A percentile compares a stretch with the other conserved stretches of the same genome.
Evolutionary conservation across 1,284 basidiomycete species (phyloP).

Genomic region (Ganoderma leucocontextum): DNA sequence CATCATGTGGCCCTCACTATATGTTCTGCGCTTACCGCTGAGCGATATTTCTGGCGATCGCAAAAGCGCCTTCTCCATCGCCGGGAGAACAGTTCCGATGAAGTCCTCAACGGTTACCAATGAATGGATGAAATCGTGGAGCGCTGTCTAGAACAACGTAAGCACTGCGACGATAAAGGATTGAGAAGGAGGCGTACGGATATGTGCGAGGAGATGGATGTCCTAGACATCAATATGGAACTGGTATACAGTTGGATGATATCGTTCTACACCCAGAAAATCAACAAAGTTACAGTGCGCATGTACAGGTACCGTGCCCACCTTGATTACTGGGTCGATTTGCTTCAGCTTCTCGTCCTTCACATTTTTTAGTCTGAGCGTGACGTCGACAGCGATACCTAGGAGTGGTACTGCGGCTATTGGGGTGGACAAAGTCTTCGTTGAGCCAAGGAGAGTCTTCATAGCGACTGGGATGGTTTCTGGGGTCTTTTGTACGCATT

Average conservation of each 20-base stretch:
- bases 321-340: constrained; percentile 55
- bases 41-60: constrained; percentile 80
- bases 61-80: constrained; percentile 77
- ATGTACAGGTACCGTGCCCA: constrained; percentile 29
- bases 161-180: constrained; percentile 23
- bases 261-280: constrained; percentile 49
- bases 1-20: no score
- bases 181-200: constrained; percentile 48
- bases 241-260: constrained; percentile 62
- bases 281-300: background rate
- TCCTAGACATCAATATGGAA: constrained; percentile 66
- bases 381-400: constrained; percentile 68
- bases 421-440: constrained; percentile 59
- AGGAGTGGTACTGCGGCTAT: constrained; percentile 60
- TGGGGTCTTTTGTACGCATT: constrained; percentile 49
- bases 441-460: constrained; percentile 54
- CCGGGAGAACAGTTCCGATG: constrained; percentile 59
- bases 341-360: constrained; percentile 51
- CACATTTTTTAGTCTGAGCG: constrained; percentile 63
- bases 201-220: constrained; percentile 56
- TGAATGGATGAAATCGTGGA: constrained; percentile 68
- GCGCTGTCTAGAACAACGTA: constrained; percentile 48
- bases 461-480: constrained; percentile 46
- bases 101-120: constrained; percentile 63
- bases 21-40: constrained; percentile 50